Base-by-base conservation (phyloP, 441 rosid species). In the Aquilaria agallochum region DNA sequence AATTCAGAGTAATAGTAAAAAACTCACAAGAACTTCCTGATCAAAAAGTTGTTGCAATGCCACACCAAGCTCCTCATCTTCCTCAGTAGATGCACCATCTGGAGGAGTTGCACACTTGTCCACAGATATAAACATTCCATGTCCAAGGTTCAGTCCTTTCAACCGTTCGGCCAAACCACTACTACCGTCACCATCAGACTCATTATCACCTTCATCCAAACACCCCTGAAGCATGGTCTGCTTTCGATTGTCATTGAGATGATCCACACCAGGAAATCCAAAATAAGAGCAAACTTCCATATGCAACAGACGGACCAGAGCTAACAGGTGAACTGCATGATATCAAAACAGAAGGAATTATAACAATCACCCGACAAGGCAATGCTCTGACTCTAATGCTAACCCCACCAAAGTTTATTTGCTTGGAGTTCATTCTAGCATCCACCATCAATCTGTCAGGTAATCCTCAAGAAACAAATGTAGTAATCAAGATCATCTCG, bases 1-100 rank as follows among this genome's bases (percentile, higher is more conserved):
- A 30, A 31, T n/a, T 2, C 8, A 47, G 44, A 34, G 2, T 50
- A 53, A 42, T 5, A 13, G 9, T 40, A 52, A 7, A n/a, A 54
- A 58, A 70, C 87, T 81, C 72, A 83, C 94, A 48, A 64, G 75
- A 57, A 63, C 60, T 6, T 72, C 78, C 44, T 77, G 82, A 9
- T 74, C 68, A 68, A 75, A 77, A 58, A 82, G 66, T 50, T 44
- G 60, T 50, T 50, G 70, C 71, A 78, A 52, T n/a, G 76, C 74
- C 10, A 55, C 46, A 57, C 72, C 83, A 60, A 68, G 73, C 46
- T 68, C 81, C 49, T 72, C 78, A 9, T 71, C 76, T 31, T 71
- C 69, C 30, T 69, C 72, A 63, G 61, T 31, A 51, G 68, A 31
- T 53, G 42, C 62, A 49, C 50, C 56, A 55, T 63, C 55, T 31